Evolutionary conservation across 2,329 filamentous ascomycete genomes (phyloP).

Genomic region (Capronia epimyces): DNA sequence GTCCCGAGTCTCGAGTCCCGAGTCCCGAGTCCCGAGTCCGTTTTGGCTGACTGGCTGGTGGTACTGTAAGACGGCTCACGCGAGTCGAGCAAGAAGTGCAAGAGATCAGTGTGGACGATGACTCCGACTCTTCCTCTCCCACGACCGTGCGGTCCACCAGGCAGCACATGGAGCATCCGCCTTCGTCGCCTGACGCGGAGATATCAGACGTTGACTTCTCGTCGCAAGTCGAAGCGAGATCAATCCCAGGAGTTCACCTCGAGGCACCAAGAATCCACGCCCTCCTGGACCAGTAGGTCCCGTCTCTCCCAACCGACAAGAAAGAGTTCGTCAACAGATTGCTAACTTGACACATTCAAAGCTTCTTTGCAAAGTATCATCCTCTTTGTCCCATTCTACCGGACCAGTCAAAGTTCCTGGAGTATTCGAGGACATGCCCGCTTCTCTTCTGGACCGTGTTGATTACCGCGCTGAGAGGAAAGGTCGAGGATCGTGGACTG

Average conservation of each 20-base stretch:
- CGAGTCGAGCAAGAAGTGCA: slow-evolving; percentile 1
- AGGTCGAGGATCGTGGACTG: neutral
- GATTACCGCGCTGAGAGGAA: slow-evolving; percentile 1
- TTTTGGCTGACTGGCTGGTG: neutral
- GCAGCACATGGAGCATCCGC: neutral
- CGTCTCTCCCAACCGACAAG: neutral
- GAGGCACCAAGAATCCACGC: neutral
- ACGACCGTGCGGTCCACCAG: neutral
- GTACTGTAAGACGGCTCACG: neutral
- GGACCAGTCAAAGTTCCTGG: neutral
- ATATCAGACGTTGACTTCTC: too few relatives aligned
- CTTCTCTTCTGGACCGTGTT: neutral
- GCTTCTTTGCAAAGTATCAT: neutral
- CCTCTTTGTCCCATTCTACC: slow-evolving; percentile 3
- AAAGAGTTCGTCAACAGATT: neutral
- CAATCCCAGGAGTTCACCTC: neutral
- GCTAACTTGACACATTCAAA: neutral
- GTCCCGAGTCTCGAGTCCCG: too few relatives aligned
- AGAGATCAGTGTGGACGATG: neutral
- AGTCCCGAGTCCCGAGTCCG: too few relatives aligned
- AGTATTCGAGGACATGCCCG: slow-evolving; percentile 1
- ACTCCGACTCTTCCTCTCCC: neutral
- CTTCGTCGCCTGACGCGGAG: too few relatives aligned
- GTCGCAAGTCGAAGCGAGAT: neutral
- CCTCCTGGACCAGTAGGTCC: neutral